Percentiles rank a stretch among this genome's conserved stretches.
Conservation (phyloP, 352 stramenopile species). For the Pythium dissimile region DNA sequence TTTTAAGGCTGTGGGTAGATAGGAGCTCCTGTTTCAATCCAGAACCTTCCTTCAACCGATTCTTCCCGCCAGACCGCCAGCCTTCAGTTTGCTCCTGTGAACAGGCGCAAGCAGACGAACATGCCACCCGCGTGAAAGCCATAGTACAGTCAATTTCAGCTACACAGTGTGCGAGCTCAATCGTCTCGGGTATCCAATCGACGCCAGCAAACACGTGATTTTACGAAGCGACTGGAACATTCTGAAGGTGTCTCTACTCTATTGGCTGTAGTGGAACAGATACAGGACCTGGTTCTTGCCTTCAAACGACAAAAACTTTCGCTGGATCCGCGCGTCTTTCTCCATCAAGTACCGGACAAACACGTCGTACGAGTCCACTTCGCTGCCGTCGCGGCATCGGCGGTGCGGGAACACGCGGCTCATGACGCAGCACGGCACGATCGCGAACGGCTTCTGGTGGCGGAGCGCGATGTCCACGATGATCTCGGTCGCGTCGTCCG, state of each 20-base stretch:
- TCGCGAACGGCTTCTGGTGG: conserved; percentile 90
- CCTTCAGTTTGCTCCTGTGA: too few species aligned
- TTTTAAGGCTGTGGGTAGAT: too few species aligned
- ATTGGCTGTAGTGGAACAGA: conserved; percentile 48
- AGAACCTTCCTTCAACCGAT: too few species aligned
- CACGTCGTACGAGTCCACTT: conserved; percentile 76
- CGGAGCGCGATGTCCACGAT: conserved; percentile 92
- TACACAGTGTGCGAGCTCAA: background rate
- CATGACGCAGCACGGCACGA: conserved; percentile 97
- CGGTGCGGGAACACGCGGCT: conserved; percentile 88
- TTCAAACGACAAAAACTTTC: conserved; percentile 68
- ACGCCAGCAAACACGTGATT: background rate
- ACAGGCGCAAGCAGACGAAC: too few species aligned
- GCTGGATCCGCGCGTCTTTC: conserved; percentile 68
- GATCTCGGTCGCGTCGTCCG: conserved; percentile 94
- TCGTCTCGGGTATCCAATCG: background rate
- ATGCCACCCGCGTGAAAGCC: too few species aligned
- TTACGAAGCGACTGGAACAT: background rate
- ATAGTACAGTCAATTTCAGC: too few species aligned
- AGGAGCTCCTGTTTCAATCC: too few species aligned
- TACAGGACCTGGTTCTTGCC: conserved; percentile 86
- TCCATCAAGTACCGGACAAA: conserved; percentile 81
- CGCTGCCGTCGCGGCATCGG: conserved; percentile 44
- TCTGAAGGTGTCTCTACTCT: conserved; percentile 7
- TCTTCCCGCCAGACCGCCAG: too few species aligned